Evolutionary conservation across 2,329 filamentous ascomycete genomes (phyloP), one percentile per base, ranked within the genome.

Genomic region (Curvularia spicifera): DNA sequence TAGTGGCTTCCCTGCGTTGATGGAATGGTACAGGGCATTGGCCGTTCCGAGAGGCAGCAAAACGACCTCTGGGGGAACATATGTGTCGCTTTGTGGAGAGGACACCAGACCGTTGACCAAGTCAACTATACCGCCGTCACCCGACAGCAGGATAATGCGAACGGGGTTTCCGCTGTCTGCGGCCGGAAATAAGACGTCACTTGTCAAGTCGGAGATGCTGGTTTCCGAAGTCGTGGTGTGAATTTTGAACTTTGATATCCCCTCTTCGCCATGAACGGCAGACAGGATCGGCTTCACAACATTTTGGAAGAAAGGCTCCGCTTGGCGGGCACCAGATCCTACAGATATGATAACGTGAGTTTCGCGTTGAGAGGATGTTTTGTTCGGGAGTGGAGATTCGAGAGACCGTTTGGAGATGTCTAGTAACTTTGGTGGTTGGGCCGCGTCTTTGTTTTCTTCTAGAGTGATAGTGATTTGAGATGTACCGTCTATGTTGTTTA

Each of bases 111-210:
- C 85, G 71, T 97, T 96, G 58, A 97, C 81, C 1, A 95, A 80
- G 67, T 98, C 94, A 18, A 93, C 84, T 2, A 96, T 77, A 5
- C 93, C 94, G 13, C 94, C 94, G 74, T 98, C 94, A 6, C 94
- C 94, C 48, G 90, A 94, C 5, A 97, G 82, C 12, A 98, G 83
- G 29, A 97, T 78, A 26, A 97, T 82, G 0, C 88, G 70, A 2
- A 76, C 57, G 0, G 40, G 29, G 2, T 39, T 59, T 7, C 73
- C 73, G 87, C 70, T 53, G 56, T 80, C 81, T 13, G 86, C 86
- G 37, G 73, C 71, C 1, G 80, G 78, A 12, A 85, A 76, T 60
- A 88, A 78, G 22, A 75, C 69, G 39, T 72, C 66, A 50, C 69
- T 78, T 0, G 89, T 85, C 52, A 96, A 85, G 0, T 89, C 80